phyloP scores from a whole-genome alignment of 805 yeast species.

The Vanderwaltozyma polyspora region DNA sequence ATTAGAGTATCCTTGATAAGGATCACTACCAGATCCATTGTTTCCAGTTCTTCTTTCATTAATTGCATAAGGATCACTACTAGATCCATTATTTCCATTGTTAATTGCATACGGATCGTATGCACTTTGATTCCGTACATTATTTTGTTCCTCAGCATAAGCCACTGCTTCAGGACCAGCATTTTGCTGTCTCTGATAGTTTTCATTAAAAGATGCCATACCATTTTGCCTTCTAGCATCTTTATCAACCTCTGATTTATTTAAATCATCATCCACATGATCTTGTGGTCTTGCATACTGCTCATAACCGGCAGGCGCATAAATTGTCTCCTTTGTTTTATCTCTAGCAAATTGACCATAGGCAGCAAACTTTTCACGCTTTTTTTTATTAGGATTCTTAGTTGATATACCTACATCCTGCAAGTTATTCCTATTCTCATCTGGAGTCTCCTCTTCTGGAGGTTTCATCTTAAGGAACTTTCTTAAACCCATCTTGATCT shows the following conservation, averaged over 20 bases:
- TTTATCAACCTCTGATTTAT: not conserved
- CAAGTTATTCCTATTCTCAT: conserved; percentile 32
- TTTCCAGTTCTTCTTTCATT: not conserved
- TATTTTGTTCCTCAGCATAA: too few species aligned
- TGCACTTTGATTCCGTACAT: not conserved
- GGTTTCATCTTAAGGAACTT: conserved; percentile 36
- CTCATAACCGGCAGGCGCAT: conserved; percentile 31
- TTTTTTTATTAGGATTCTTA: conserved; percentile 25
- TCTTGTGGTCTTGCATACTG: conserved; percentile 15
- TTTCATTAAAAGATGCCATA: not conserved
- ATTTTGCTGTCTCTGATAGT: not conserved
- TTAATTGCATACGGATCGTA: not conserved
- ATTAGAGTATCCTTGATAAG: too few species aligned
- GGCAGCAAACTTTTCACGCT: conserved; percentile 32
- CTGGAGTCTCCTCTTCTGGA: conserved; percentile 36
- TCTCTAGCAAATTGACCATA: conserved; percentile 36
- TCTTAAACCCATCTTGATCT: conserved; percentile 36
- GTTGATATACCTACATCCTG: conserved; percentile 34
- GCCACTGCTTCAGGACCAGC: too few species aligned
- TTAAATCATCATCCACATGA: conserved; percentile 9
- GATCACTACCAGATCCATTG: too few species aligned
- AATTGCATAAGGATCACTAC: conserved; percentile 1
- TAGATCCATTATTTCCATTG: too few species aligned
- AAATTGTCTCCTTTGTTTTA: conserved; percentile 23
- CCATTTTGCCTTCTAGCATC: not conserved